These are phyloP conservation scores for Trametes sp. DNA, from an alignment of 1,284 basidiomycete genomes.

Conservation along the genomic window DNA sequence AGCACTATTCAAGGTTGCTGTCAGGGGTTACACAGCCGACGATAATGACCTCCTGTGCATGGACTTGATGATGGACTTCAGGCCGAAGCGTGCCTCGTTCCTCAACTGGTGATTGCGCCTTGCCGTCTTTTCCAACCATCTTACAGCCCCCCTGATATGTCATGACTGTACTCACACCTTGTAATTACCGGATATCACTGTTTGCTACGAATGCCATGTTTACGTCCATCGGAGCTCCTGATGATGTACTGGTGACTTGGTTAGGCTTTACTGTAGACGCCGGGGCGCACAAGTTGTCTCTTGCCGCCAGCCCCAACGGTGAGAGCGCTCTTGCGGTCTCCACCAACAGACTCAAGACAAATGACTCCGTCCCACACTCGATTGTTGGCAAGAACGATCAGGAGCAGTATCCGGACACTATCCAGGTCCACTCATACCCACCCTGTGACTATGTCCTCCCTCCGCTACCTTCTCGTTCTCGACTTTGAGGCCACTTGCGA, in stretches of 20 bases:
- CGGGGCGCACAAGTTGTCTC: too few relatives aligned
- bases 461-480: slow-evolving; percentile 42
- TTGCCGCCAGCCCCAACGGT: too few relatives aligned
- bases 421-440: neutral
- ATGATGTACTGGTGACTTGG: too few relatives aligned
- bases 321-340: too few relatives aligned
- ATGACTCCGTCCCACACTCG: too few relatives aligned
- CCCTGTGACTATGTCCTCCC: slow-evolving; percentile 4
- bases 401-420: neutral
- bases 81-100: slow-evolving; percentile 29
- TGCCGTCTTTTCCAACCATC: neutral
- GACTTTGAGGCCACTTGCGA: slow-evolving; percentile 47
- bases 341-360: too few relatives aligned
- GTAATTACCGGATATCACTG: slow-evolving; percentile 5
- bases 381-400: neutral
- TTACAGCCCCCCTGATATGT: neutral
- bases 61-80: slow-evolving; percentile 80
- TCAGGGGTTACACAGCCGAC: slow-evolving; percentile 78
- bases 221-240: neutral
- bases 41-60: slow-evolving; percentile 87
- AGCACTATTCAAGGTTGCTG: slow-evolving; percentile 88
- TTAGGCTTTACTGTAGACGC: too few relatives aligned
- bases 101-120: slow-evolving; percentile 19
- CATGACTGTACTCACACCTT: slow-evolving; percentile 9
- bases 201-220: neutral